Percentiles rank a stretch among this genome's conserved stretches.
phyloP scores from a whole-genome alignment of 345 rosid species.

The Excoecaria agallocha region DNA sequence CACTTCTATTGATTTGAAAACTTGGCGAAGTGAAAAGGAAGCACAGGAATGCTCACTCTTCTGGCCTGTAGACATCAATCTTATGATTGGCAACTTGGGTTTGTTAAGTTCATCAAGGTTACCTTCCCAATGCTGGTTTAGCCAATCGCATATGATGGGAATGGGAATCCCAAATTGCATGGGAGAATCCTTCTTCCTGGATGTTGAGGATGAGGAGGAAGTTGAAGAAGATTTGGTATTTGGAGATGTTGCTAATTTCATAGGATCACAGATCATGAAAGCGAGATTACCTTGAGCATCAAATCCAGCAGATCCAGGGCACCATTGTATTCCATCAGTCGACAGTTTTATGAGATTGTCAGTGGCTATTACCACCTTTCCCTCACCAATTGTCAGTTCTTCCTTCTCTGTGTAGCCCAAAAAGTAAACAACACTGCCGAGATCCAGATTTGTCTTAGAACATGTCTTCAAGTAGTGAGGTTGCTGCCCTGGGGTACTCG shows the following conservation, averaged over 20 bases:
- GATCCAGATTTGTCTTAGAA: conserved; percentile 68
- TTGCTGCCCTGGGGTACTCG: conserved; percentile 60
- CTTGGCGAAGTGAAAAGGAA: conserved; percentile 76
- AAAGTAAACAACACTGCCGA: conserved; percentile 72
- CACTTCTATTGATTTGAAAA: conserved; percentile 63
- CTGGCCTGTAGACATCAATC: conserved; percentile 88
- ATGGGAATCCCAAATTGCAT: conserved; percentile 94
- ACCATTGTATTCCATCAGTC: conserved; percentile 72
- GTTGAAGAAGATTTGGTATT: conserved; percentile 66
- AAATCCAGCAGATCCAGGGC: conserved; percentile 93
- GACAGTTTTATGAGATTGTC: conserved; percentile 89
- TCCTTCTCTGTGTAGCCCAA: conserved; percentile 66
- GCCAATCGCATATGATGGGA: conserved; percentile 89
- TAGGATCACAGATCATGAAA: conserved; percentile 96
- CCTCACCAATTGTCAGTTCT: conserved; percentile 74
- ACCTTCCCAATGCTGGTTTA: conserved; percentile 99
- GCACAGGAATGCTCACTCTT: conserved; percentile 85
- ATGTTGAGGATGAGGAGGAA: conserved; percentile 60
- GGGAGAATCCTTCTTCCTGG: conserved; percentile 58
- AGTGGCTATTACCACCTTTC: conserved; percentile 88
- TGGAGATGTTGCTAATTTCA: conserved; percentile 90
- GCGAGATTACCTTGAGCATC: conserved; percentile 91
- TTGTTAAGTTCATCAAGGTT: conserved; percentile 80
- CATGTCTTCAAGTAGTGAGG: conserved; percentile 82
- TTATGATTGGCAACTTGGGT: conserved; percentile 79